Base-by-base conservation (phyloP, 2,329 filamentous ascomycete species). In the Colletotrichum brevisporum region DNA sequence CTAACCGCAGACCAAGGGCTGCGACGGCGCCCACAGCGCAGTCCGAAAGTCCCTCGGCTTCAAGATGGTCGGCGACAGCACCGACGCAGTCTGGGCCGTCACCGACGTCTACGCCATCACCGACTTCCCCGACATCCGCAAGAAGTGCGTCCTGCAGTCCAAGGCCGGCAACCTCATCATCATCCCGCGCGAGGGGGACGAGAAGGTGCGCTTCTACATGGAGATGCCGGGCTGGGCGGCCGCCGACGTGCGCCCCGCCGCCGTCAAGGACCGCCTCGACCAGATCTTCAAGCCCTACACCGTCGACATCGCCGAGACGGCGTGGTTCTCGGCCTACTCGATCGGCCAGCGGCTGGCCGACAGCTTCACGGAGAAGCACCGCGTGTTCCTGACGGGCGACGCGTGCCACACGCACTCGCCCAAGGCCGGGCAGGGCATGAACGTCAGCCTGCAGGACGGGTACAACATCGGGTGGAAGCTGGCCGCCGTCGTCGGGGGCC, bases 381-480 rank as follows among this genome's bases (percentile, higher is more conserved):
- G 92, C 56, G 90, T 94, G 1, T 94, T 94, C 76, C 84, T 94
- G 24, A 91, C 89, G 8, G 92, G 92, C 41, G 92, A 94, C 79
- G 91, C 92, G 15, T 93, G 91, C 72, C 92, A 94, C 78, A 94
- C 92, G 0, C 92, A 94, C 74, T 75, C 89, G 84, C 91, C 91
- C 31, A 93, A 93, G 82, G 92, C 91, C 31, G 92, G 92, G 1
- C 92, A 94, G 78, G 91, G 91, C 24, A 94, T 94, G 92, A 94
- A 94, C 75, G 92, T 92, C 0, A 91, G 91, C 4, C 93, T 94
- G 80, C 84, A 92, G 56, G 92, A 95, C 73, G 94, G 94, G 0
- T 89, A 94, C 69, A 98, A 98, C 79, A 85, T 98, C 48, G 94
- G 94, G 5, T 98, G 95, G 95, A 98, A 98, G 83, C 92, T 98